Conservation (phyloP, 495 filamentous ascomycete genomes). For the Daldinia grandis region DNA sequence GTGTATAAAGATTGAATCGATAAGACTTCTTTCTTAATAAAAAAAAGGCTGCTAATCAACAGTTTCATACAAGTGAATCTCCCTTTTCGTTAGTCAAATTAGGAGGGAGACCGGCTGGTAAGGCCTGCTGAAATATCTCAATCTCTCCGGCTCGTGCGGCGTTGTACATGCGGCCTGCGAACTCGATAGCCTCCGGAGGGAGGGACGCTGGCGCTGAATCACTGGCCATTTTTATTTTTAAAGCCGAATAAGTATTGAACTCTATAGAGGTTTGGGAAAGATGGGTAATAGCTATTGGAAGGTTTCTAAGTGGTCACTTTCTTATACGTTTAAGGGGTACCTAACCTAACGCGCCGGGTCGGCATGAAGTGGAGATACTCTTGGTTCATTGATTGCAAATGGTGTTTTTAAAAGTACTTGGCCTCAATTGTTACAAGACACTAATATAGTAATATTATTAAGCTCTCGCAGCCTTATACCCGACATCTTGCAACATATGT, state of each 20-base stretch:
- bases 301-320: background rate
- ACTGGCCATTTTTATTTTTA: constrained; percentile 37
- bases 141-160: constrained; percentile 60
- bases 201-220: constrained; percentile 32
- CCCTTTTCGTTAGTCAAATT: constrained; percentile 67
- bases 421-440: background rate
- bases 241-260: background rate
- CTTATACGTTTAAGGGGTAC: background rate
- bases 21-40: too few species aligned
- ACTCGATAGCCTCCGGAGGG: constrained; percentile 60
- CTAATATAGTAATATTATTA: background rate
- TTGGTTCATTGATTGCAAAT: background rate
- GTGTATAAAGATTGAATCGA: background rate
- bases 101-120: constrained; percentile 59
- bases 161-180: constrained; percentile 60
- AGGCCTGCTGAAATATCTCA: constrained; percentile 58
- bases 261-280: background rate
- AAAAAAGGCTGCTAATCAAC: background rate
- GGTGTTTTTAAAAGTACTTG: background rate
- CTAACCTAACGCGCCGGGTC: background rate
- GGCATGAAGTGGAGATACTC: constrained; percentile 4
- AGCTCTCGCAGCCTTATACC: too few species aligned
- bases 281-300: background rate
- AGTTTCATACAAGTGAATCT: constrained; percentile 57
- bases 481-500: too few species aligned